Evolutionary conservation across 2,329 filamentous ascomycete genomes (phyloP), one percentile per base, ranked within the genome.

Genomic region (Colletotrichum sp.): DNA sequence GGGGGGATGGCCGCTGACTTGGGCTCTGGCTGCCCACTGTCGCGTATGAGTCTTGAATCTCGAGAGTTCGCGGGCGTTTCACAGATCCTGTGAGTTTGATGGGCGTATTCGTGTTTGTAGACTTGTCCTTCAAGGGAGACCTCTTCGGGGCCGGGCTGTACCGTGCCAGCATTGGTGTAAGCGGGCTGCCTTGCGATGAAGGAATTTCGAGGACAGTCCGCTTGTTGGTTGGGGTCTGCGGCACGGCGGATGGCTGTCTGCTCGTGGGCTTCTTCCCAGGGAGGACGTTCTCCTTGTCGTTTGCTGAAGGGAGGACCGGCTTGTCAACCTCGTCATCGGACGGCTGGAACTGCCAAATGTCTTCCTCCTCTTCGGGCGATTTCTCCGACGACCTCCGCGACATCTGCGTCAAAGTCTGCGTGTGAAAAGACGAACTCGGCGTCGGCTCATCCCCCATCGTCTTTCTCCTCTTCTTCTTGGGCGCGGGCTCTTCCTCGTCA

Each of bases 21-120:
- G 75, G 72, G 34, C 70, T 63, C 13, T 76, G 78, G 30, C 67
- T 72, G 57, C 74, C 75, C 1, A 78, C 81, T 6, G 84, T 84
- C 21, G 84, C 86, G 78, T 84, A 89, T 10, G 88, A 88, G 72
- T 90, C 88, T 67, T 88, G 82, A 24, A 90, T 85, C 4, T 86
- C 84, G n/a, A 86, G 76, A 8, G 79, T 84, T 69, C 79, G 81
- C 10, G 80, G 81, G 13, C 78, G 74, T 59, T 83, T 84, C 8
- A 77, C 70, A 12, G 69, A 66, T 39, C 62, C 69, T 7, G 69
- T 49, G 10, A 71, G 63, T 32, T 28, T 74, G 70, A 75, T 60
- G 30, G 76, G 71, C 55, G 66, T 72, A 57, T 26, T 44, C 4
- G 69, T 69, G 21, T 78, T 85, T 1, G 82, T 82, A 2, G 82